Evolutionary conservation across 2,329 filamentous ascomycete species (phyloP).

Genomic region (Fusarium equiseti): DNA sequence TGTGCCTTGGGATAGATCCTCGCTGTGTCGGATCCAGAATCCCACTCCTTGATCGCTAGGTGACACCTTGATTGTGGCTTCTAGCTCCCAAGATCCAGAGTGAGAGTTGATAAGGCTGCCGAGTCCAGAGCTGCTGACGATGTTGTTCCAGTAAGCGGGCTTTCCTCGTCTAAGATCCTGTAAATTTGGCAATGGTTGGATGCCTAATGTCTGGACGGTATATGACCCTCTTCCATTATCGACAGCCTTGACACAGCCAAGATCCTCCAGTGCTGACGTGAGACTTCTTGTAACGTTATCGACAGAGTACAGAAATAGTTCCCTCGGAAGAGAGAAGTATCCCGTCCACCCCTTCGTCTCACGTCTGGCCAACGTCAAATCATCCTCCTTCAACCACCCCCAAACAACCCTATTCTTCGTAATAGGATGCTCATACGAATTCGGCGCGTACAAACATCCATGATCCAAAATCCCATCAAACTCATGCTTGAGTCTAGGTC

Average conservation of each 20-base stretch:
- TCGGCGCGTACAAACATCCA: slow-evolving; percentile 62
- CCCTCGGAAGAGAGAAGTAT: slow-evolving; percentile 59
- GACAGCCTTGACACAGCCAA: slow-evolving; percentile 56
- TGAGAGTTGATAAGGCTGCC: slow-evolving; percentile 2
- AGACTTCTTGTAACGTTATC: slow-evolving; percentile 54
- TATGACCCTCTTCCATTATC: slow-evolving; percentile 36
- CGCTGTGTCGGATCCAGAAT: slow-evolving; percentile 44
- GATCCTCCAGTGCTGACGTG: slow-evolving; percentile 52
- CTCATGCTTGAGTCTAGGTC: slow-evolving; percentile 49
- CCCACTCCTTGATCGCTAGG: slow-evolving; percentile 20
- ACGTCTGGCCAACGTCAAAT: slow-evolving; percentile 57
- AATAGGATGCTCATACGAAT: slow-evolving; percentile 60
- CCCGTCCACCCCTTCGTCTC: slow-evolving; percentile 63
- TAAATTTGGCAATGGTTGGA: slow-evolving; percentile 47
- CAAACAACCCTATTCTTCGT: slow-evolving; percentile 57
- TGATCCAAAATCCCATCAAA: slow-evolving; percentile 62
- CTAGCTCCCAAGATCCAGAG: slow-evolving; percentile 44
- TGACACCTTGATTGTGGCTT: slow-evolving; percentile 41
- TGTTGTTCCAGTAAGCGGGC: slow-evolving; percentile 24
- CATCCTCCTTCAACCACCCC: slow-evolving; percentile 65
- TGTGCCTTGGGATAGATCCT: slow-evolving; percentile 51
- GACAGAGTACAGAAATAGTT: slow-evolving; percentile 56
- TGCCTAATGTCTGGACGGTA: slow-evolving; percentile 59
- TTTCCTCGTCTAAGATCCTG: slow-evolving; percentile 36
- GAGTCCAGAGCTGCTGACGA: not conserved